Conservation (phyloP, 495 filamentous ascomycete genomes). For the Tuber borchii region DNA sequence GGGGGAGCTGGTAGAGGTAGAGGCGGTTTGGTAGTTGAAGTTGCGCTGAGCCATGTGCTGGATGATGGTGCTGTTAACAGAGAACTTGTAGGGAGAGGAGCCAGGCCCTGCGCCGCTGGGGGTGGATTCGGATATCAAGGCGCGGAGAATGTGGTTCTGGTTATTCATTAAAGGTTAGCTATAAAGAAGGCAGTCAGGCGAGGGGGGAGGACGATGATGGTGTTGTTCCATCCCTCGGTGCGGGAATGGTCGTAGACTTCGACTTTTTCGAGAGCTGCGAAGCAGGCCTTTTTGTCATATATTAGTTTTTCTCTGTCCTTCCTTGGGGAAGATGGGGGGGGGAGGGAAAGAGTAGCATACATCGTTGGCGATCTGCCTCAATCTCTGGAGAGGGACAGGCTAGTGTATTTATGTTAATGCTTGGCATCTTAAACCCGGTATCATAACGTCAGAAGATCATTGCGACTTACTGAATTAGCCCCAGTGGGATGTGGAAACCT, state of each 20-base stretch:
- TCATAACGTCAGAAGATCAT: neutral
- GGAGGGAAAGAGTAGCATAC: constrained; percentile 49
- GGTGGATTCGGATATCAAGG: constrained; percentile 69
- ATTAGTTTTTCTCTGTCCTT: constrained; percentile 11
- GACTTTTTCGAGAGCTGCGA: constrained; percentile 60
- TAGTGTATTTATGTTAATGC: constrained; percentile 40
- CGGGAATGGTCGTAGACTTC: constrained; percentile 74
- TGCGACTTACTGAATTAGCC: neutral
- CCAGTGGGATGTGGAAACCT: neutral
- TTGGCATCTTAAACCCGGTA: neutral
- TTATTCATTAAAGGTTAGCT: constrained; percentile 8
- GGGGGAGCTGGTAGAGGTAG: constrained; percentile 42
- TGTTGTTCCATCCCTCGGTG: constrained; percentile 76
- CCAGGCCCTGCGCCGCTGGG: constrained; percentile 46
- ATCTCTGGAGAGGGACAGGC: constrained; percentile 68
- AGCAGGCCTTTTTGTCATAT: constrained; percentile 61
- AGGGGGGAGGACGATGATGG: constrained; percentile 66
- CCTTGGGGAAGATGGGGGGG: neutral
- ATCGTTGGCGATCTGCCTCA: constrained; percentile 75
- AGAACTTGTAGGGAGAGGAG: constrained; percentile 67
- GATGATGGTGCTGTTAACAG: constrained; percentile 95
- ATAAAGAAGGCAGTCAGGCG: neutral
- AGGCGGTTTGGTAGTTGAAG: constrained; percentile 37
- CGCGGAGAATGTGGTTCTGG: constrained; percentile 78
- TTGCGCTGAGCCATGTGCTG: constrained; percentile 66